Base-by-base conservation (phyloP, 257 asterid genomes). In the Solanum sejunctum region DNA sequence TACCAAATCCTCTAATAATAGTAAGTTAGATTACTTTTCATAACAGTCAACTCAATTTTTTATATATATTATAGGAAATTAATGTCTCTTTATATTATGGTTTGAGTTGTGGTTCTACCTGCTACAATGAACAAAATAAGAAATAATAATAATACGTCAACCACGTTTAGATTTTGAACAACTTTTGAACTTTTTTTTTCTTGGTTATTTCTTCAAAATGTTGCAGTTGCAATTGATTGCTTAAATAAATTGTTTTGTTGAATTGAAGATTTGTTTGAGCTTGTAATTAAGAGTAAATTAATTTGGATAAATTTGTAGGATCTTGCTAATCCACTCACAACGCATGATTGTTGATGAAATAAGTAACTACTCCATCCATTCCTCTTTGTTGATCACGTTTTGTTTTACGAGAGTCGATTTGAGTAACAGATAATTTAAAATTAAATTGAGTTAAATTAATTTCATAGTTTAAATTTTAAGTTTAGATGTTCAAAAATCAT, bases 51-150 rank as follows among this genome's bases (percentile, higher is more conserved):
- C 84, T 54, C 23, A 81, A 0, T 71, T 39, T 63, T 75, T 9
- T 69, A 63, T 60, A 39, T 79, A 20, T 82, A 63, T 84, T 85
- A 20, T 51, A 63, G 86, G 67, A 69, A 36, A 69, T 69, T 36
- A 77, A 52, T 84, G 83, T 75, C 84, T 80, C 73, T 15, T 52
- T 88, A 23, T 16, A 32, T 36, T 89, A 80, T 86, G 90, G 92
- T 89, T 90, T 63, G 23, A 17, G 77, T 69, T 69, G 26, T 87
- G 73, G 94, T 90, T 94, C 87, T 88, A 93, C 94, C 77, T 69
- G 51, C 98, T 91, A 93, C 92, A 89, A 84, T 49, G 18, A 63
- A 23, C 71, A 26, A 63, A 70, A 86, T 56, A 32, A 78, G 32
- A 66, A 32, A 67, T 67, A 72, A 84, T 67, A 72, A 84, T 32